These are phyloP conservation scores for Microcyclosporella mali DNA, from an alignment of 2,329 filamentous ascomycete species.

Conservation along the genomic window DNA sequence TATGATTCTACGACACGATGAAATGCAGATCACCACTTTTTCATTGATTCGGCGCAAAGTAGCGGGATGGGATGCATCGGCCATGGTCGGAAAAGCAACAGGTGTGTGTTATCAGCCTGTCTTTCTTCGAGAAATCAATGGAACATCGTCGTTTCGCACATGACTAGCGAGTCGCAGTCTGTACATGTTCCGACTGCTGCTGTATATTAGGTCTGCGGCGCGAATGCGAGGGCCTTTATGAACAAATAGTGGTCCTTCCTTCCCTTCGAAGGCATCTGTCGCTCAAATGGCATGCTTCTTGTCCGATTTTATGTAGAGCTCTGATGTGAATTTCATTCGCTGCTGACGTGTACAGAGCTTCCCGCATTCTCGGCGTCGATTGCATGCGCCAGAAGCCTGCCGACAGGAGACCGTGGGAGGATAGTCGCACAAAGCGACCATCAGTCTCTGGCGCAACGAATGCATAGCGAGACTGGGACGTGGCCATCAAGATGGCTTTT, in stretches of 20 bases:
- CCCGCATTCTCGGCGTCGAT: too few species aligned
- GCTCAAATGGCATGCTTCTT: too few species aligned
- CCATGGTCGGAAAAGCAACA: constrained; percentile 5
- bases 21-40: constrained; percentile 2
- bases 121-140: not conserved
- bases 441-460: too few species aligned
- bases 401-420: too few species aligned
- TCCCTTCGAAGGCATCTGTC: not conserved
- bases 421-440: too few species aligned
- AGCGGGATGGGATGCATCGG: constrained; percentile 1
- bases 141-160: constrained; percentile 5
- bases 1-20: too few species aligned
- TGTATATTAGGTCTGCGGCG: constrained; percentile 20
- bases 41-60: constrained; percentile 2
- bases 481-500: too few species aligned
- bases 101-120: constrained; percentile 1
- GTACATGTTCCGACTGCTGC: constrained; percentile 17
- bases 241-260: not conserved
- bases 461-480: too few species aligned
- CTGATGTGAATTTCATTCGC: too few species aligned
- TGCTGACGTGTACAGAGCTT: too few species aligned
- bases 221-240: constrained; percentile 10
- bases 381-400: too few species aligned
- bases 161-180: constrained; percentile 5
- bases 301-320: too few species aligned